These are phyloP conservation scores for Naematelia encephala DNA, from an alignment of 768 basidiomycete species.

Conservation along the genomic window DNA sequence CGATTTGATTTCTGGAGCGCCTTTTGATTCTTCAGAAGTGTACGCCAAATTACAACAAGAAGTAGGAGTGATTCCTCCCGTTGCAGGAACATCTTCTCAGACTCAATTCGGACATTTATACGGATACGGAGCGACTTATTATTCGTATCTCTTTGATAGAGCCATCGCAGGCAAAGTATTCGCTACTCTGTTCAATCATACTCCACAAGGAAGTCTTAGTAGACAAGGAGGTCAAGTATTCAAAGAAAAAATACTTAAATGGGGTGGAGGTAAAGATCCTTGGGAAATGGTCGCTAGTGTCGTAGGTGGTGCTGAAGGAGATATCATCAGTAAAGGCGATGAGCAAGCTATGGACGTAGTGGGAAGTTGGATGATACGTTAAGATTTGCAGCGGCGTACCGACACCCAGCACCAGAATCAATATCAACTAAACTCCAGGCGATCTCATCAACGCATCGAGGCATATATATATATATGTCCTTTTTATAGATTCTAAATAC, in stretches of 20 bases:
- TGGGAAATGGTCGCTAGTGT: conserved; percentile 85
- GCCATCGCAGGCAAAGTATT: conserved; percentile 94
- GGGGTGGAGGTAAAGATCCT: conserved; percentile 86
- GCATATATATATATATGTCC: no score
- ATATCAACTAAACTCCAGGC: no score
- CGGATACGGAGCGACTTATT: conserved; percentile 96
- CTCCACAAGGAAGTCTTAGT: conserved; percentile 68
- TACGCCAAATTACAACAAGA: conserved; percentile 57
- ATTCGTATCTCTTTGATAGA: conserved; percentile 93
- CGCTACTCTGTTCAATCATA: conserved; percentile 70
- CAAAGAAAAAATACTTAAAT: conserved; percentile 68
- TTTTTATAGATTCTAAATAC: no score
- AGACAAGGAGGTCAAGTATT: conserved; percentile 76
- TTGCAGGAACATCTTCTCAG: conserved; percentile 83
- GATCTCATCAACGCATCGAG: no score
- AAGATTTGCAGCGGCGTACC: no score
- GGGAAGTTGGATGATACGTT: conserved; percentile 64
- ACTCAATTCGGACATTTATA: conserved; percentile 93
- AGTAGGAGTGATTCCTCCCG: conserved; percentile 77
- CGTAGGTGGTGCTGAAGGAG: conserved; percentile 57
- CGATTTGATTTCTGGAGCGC: conserved; percentile 45
- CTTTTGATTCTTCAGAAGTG: conserved; percentile 69
- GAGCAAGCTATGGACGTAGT: conserved; percentile 82
- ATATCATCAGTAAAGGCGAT: conserved; percentile 64
- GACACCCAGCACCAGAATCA: no score